phyloP scores from a whole-genome alignment of 177 flowering plant species.

The Vitis hybrid region DNA sequence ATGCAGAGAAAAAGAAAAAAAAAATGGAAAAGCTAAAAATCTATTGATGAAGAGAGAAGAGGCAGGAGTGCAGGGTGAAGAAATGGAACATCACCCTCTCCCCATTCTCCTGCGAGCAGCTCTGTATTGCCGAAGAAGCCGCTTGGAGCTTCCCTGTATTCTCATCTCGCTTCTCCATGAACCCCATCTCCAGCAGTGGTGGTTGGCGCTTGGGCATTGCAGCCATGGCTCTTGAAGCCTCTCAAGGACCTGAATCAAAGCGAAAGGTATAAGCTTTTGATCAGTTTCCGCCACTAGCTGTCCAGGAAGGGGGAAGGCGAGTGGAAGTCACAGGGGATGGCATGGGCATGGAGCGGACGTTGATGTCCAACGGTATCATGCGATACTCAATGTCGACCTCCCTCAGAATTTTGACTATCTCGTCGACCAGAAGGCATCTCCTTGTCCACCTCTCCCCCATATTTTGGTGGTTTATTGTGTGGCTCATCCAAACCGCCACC shows the following conservation, averaged over 20 bases:
- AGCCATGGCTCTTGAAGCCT: no score
- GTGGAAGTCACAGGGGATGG: slow-evolving; percentile 6
- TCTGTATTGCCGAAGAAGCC: no score
- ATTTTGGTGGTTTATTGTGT: slow-evolving; percentile 56
- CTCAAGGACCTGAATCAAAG: no score
- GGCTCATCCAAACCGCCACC: slow-evolving; percentile 45
- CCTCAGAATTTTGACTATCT: slow-evolving; percentile 41
- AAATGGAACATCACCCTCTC: background rate
- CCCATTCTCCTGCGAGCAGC: no score
- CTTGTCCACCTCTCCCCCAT: slow-evolving; percentile 49
- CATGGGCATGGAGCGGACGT: slow-evolving; percentile 40
- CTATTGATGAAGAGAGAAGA: no score
- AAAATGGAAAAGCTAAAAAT: no score
- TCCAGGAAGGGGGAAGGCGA: slow-evolving; percentile 22
- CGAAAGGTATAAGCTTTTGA: background rate
- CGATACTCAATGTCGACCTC: slow-evolving; percentile 61
- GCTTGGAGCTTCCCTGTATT: no score
- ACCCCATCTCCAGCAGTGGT: no score
- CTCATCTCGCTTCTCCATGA: no score
- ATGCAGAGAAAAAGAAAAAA: no score
- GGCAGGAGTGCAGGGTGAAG: background rate
- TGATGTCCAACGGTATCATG: slow-evolving; percentile 42
- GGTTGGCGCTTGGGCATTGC: no score
- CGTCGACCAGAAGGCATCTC: slow-evolving; percentile 49
- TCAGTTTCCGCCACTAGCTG: background rate